A percentile compares a stretch with the other conserved stretches of the same genome.
phyloP scores from a whole-genome alignment of 1,139 yeast genomes.

The Lodderomyces oxycetoniae region DNA sequence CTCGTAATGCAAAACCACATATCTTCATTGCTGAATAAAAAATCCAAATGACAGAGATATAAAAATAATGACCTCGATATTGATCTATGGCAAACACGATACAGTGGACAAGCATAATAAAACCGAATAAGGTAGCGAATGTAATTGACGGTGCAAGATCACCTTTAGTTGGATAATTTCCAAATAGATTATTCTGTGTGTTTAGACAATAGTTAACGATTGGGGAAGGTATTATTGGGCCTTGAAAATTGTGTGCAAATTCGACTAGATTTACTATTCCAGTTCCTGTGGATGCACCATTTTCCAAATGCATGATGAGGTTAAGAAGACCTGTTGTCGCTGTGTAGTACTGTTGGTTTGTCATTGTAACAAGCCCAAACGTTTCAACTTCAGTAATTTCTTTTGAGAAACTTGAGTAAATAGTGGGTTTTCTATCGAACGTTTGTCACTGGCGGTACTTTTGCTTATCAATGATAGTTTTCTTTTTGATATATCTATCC shows the following conservation, averaged over 20 bases:
- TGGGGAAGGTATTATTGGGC: conserved; percentile 20
- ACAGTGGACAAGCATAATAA: conserved; percentile 25
- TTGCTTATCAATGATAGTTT: too few species aligned
- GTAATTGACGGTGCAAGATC: conserved; percentile 31
- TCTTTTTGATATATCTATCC: too few species aligned
- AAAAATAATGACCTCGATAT: conserved; percentile 35
- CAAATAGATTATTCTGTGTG: conserved; percentile 30
- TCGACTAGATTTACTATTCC: conserved; percentile 19
- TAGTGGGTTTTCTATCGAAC: too few species aligned
- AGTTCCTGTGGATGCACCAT: conserved; percentile 22
- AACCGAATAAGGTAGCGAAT: conserved; percentile 27
- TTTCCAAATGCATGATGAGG: conserved; percentile 8
- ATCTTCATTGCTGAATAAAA: conserved; percentile 26
- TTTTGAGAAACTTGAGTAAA: too few species aligned
- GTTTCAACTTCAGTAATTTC: conserved; percentile 12
- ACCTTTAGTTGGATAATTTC: conserved; percentile 27
- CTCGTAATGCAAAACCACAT: conserved; percentile 30
- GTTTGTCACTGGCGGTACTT: too few species aligned
- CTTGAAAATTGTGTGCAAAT: conserved; percentile 22
- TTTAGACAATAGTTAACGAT: conserved; percentile 18
- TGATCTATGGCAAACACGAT: conserved; percentile 26
- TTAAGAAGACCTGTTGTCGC: not conserved
- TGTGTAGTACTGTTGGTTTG: conserved; percentile 1
- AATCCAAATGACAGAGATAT: conserved; percentile 30
- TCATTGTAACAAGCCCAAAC: conserved; percentile 1